Evolutionary conservation across 2,329 filamentous ascomycete species (phyloP), one percentile per base, ranked within the genome.

Genomic region (Penicillium sp.): DNA sequence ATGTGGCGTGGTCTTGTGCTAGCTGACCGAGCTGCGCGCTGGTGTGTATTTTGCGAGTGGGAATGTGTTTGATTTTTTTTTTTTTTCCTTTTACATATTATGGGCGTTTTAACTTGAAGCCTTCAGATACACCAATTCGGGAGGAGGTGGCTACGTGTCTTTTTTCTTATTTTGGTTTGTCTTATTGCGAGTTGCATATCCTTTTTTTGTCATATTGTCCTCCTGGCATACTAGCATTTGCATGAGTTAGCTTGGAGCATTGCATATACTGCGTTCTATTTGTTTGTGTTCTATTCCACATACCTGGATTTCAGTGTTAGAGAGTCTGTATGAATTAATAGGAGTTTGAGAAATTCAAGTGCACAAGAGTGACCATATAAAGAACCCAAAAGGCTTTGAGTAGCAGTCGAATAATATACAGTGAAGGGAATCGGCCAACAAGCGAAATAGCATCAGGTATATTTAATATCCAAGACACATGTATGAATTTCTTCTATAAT

Each of bases 21-120:
- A 41, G 86, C 86, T 10, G 86, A 88, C 75, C 78, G 86, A 31
- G 86, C 82, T 66, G 86, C 86, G 13, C 80, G 85, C 54, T 88
- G 86, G 86, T 88, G 86, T 69, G 86, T 88, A n/a, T 88, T 86
- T 73, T 85, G 82, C 41, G 85, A 88, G 71, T 88, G 86, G 86
- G 82, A 85, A 65, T 84, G 83, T 73, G 75, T 80, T 60, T 84
- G 67, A 78, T 66, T n/a, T 38, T n/a, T 37, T 29, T 37, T 23
- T 66, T 13, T 37, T n/a, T 35, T 27, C 19, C 23, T 52, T 38
- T 54, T 40, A 53, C 40, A 50, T 50, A 23, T 12, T 40, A 45
- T 40, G 25, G 46, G 37, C 37, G 40, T 48, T 48, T 59, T 31
- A 50, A 40, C 49, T 42, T 50, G 23, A 35, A 46, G 49, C 37